These are phyloP conservation scores for Buxus sempervirens DNA, from an alignment of 164 flowering plant genomes.

Conservation along the genomic window DNA sequence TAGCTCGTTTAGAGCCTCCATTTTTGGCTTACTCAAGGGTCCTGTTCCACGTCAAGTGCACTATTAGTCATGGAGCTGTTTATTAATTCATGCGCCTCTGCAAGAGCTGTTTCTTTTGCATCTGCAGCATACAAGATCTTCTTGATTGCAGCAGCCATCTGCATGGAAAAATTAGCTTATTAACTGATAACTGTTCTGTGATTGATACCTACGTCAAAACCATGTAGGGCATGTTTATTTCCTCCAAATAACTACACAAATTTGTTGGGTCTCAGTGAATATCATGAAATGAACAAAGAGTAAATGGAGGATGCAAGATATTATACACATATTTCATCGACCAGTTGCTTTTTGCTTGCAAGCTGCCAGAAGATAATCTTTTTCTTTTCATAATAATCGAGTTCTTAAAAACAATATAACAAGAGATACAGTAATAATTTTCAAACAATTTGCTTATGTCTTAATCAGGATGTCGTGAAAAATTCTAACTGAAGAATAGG, in stretches of 20 bases:
- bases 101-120: slow-evolving; percentile 61
- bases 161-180: slow-evolving; percentile 17
- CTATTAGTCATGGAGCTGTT: slow-evolving; percentile 18
- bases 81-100: slow-evolving; percentile 66
- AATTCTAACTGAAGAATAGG: too few relatives aligned
- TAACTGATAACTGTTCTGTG: background rate
- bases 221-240: background rate
- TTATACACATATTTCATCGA: too few relatives aligned
- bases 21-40: slow-evolving; percentile 5
- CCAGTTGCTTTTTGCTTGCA: too few relatives aligned
- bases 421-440: too few relatives aligned
- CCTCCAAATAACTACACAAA: background rate
- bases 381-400: too few relatives aligned
- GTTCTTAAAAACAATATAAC: too few relatives aligned
- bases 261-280: background rate
- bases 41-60: slow-evolving; percentile 16
- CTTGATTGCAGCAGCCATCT: slow-evolving; percentile 63
- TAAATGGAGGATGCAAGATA: too few relatives aligned
- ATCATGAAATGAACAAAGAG: too few relatives aligned
- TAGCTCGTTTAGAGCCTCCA: background rate
- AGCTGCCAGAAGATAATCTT: too few relatives aligned
- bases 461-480: too few relatives aligned
- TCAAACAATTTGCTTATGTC: too few relatives aligned
- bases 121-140: slow-evolving; percentile 85
- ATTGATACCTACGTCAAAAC: background rate